Percentiles rank a stretch among this genome's conserved stretches.
Conservation (phyloP, 352 stramenopile species). For the Plasmopara viticola region DNA sequence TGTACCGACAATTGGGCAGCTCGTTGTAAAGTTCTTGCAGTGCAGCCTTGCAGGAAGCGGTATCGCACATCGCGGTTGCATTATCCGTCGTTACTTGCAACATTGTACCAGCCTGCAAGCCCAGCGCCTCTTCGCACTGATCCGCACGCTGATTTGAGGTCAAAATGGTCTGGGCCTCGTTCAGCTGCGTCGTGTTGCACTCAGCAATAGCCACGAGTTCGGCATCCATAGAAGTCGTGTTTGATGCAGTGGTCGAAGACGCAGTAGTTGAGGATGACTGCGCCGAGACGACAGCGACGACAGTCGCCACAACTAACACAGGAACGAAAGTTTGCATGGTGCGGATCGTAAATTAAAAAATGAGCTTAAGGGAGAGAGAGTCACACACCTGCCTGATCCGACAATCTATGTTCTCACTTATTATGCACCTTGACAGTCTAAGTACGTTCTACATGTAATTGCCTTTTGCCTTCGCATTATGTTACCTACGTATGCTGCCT, state of each 20-base stretch:
- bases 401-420: too few species aligned
- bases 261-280: constrained; percentile 13
- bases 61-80: constrained; percentile 36
- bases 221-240: constrained; percentile 21
- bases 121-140: constrained; percentile 40
- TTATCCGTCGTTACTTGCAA: constrained; percentile 41
- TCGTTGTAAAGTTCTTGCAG: constrained; percentile 54
- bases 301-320: constrained; percentile 16
- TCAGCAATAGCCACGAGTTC: constrained; percentile 33
- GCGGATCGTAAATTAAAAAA: constrained; percentile 5
- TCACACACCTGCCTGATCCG: background rate
- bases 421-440: too few species aligned
- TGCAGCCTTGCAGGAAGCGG: constrained; percentile 37
- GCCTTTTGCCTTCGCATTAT: too few species aligned
- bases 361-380: constrained; percentile 7
- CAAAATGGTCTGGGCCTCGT: constrained; percentile 28
- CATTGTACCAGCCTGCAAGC: constrained; percentile 22
- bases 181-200: constrained; percentile 39
- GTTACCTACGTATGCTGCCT: too few species aligned
- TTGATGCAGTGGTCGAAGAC: constrained; percentile 16
- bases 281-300: constrained; percentile 12
- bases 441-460: too few species aligned
- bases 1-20: constrained; percentile 56
- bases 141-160: constrained; percentile 47
- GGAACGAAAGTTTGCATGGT: constrained; percentile 18